Evolutionary conservation across 768 basidiomycete genomes (phyloP).

Genomic region (Lyophyllum decastes): DNA sequence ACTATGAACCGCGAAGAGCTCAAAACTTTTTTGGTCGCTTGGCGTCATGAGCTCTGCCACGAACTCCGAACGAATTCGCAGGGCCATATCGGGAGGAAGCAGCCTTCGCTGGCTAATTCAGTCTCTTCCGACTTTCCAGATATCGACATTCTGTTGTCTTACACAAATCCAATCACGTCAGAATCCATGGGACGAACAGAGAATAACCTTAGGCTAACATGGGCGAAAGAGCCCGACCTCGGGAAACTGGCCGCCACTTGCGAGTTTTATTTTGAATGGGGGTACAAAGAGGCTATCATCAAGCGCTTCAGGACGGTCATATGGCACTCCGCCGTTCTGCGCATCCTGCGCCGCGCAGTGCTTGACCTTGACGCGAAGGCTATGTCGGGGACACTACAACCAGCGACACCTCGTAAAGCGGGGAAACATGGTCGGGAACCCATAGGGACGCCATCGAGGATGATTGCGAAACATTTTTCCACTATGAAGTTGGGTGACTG

Average conservation of each 20-base stretch:
- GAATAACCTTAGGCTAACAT: conserved; percentile 38
- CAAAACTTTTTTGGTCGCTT: conserved; percentile 52
- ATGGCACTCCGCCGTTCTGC: conserved; percentile 74
- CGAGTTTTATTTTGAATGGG: conserved; percentile 93
- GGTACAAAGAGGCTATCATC: conserved; percentile 77
- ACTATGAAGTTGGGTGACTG: conserved; percentile 36
- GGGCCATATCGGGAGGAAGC: conserved; percentile 64
- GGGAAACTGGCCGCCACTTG: conserved; percentile 75
- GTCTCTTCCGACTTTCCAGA: conserved; percentile 72
- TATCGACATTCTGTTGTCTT: conserved; percentile 73
- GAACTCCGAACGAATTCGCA: conserved; percentile 73
- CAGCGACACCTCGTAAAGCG: conserved; percentile 42
- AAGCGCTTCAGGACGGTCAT: conserved; percentile 83
- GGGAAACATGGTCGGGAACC: conserved; percentile 21
- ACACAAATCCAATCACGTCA: conserved; percentile 76
- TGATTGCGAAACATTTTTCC: conserved; percentile 60
- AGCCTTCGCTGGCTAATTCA: conserved; percentile 59
- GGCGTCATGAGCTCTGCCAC: conserved; percentile 62
- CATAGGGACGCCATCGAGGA: conserved; percentile 52
- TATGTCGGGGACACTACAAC: conserved; percentile 8
- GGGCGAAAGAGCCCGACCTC: conserved; percentile 66
- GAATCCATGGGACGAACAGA: conserved; percentile 51
- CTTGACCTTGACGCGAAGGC: conserved; percentile 44
- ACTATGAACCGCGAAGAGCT: conserved; percentile 47
- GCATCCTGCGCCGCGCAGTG: conserved; percentile 67